Evolutionary conservation across 2,329 filamentous ascomycete species (phyloP).

Genomic region (Aspergillus sp.): DNA sequence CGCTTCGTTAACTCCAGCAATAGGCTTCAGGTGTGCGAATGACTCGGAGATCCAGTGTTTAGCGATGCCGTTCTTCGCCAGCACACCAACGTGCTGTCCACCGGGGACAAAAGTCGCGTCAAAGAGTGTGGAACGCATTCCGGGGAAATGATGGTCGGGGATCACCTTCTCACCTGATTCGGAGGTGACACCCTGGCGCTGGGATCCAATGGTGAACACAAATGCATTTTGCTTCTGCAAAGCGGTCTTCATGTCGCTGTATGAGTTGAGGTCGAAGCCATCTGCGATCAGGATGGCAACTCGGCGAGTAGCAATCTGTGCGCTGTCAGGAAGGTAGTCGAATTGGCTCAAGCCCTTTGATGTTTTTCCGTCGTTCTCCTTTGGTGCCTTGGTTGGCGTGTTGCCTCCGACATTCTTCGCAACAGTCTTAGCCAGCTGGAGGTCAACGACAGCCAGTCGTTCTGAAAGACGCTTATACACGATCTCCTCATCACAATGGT

Average conservation of each 20-base stretch:
- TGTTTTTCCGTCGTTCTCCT: constrained; percentile 67
- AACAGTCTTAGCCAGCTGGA: constrained; percentile 67
- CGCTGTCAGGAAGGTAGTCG: constrained; percentile 64
- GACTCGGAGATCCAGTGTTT: constrained; percentile 78
- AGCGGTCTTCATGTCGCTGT: constrained; percentile 65
- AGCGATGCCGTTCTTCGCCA: constrained; percentile 71
- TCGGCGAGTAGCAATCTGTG: constrained; percentile 70
- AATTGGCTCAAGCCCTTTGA: constrained; percentile 64
- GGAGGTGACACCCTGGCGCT: constrained; percentile 66
- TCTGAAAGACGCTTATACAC: constrained; percentile 73
- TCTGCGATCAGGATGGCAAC: constrained; percentile 77
- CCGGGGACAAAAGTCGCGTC: constrained; percentile 78
- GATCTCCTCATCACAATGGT: constrained; percentile 70
- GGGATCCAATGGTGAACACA: constrained; percentile 71
- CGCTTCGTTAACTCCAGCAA: constrained; percentile 65
- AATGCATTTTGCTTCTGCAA: constrained; percentile 65
- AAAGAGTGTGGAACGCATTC: constrained; percentile 75
- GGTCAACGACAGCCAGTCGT: constrained; percentile 70
- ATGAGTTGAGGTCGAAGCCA: constrained; percentile 69
- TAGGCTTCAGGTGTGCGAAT: constrained; percentile 78
- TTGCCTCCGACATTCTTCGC: constrained; percentile 72
- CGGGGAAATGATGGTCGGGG: constrained; percentile 78
- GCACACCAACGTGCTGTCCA: constrained; percentile 62
- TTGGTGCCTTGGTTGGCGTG: constrained; percentile 55
- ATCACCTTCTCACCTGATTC: constrained; percentile 61